phyloP scores from a whole-genome alignment of 768 basidiomycete species.

The Collybia sp. region DNA sequence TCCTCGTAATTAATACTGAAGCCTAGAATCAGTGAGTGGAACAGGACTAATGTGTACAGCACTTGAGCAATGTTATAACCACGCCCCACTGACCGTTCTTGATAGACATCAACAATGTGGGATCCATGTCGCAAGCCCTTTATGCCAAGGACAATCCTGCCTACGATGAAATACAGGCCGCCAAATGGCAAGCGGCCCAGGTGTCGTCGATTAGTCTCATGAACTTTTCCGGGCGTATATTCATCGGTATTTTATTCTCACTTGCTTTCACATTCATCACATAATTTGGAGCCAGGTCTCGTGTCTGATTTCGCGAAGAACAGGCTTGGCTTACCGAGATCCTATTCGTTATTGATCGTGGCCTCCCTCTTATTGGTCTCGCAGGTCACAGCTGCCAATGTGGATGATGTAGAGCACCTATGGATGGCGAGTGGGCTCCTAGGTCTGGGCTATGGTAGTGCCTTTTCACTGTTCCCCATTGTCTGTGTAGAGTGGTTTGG shows the following conservation, averaged over 20 bases:
- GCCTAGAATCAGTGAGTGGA: conserved; percentile 48
- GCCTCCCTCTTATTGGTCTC: conserved; percentile 66
- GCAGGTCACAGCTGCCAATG: conserved; percentile 53
- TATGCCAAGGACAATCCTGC: conserved; percentile 53
- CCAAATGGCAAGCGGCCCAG: conserved; percentile 78
- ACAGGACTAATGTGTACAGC: conserved; percentile 71
- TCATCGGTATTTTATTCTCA: conserved; percentile 49
- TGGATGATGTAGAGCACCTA: conserved; percentile 54
- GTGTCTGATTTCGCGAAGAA: conserved; percentile 62
- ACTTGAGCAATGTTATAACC: conserved; percentile 1
- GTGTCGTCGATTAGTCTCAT: conserved; percentile 80
- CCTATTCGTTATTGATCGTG: conserved; percentile 66
- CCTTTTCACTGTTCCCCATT: conserved; percentile 71
- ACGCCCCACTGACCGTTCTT: background rate
- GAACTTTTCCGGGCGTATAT: conserved; percentile 75
- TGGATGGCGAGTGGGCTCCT: conserved; percentile 56
- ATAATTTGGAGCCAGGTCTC: conserved; percentile 36
- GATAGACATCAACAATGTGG: conserved; percentile 76
- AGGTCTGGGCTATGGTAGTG: conserved; percentile 68
- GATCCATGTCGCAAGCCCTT: conserved; percentile 65
- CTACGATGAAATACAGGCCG: conserved; percentile 65
- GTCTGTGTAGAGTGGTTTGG: conserved; percentile 89
- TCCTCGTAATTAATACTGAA: background rate
- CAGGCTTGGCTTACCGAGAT: conserved; percentile 55
- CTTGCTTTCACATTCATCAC: background rate